Percentiles rank a stretch among this genome's conserved stretches.
phyloP scores from a whole-genome alignment of 176 grass and related monocot genomes.

The Rhynchospora pubera region DNA sequence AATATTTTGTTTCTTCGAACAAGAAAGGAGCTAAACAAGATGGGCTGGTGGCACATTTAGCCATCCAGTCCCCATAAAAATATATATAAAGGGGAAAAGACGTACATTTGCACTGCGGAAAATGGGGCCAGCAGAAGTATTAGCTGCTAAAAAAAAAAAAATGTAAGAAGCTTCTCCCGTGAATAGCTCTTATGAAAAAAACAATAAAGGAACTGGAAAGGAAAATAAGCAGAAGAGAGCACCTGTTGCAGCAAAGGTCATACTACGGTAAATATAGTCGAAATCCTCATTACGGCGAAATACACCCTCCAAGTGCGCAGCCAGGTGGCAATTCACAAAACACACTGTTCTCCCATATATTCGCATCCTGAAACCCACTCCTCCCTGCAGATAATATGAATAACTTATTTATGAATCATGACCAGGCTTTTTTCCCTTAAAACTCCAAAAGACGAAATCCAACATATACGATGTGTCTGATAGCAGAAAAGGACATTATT shows the following conservation, averaged over 20 bases:
- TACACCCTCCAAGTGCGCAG: conserved; percentile 92
- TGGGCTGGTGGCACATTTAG: not conserved
- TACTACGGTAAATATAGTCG: conserved; percentile 75
- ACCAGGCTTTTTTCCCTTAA: not conserved
- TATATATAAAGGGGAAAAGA: conserved; percentile 21
- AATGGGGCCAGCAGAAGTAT: conserved; percentile 44
- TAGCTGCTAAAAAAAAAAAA: conserved; percentile 44
- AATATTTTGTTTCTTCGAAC: not conserved
- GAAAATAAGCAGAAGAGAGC: conserved; percentile 9
- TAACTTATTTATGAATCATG: conserved; percentile 16
- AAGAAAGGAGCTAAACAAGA: not conserved
- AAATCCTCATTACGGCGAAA: conserved; percentile 86
- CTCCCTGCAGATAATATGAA: conserved; percentile 43
- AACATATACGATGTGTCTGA: not conserved
- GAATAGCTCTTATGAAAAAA: conserved; percentile 6
- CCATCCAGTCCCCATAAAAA: not conserved
- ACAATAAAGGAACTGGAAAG: conserved; percentile 13
- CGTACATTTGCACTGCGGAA: conserved; percentile 68
- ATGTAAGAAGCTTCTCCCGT: not conserved
- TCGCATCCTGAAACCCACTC: conserved; percentile 82
- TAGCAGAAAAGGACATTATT: not conserved
- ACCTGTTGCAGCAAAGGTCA: conserved; percentile 71
- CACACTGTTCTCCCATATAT: conserved; percentile 64
- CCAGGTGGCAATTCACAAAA: conserved; percentile 97
- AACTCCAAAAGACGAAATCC: not conserved